These are phyloP conservation scores for Alternaria burnsii DNA, from an alignment of 2,329 filamentous ascomycete genomes.

Conservation along the genomic window DNA sequence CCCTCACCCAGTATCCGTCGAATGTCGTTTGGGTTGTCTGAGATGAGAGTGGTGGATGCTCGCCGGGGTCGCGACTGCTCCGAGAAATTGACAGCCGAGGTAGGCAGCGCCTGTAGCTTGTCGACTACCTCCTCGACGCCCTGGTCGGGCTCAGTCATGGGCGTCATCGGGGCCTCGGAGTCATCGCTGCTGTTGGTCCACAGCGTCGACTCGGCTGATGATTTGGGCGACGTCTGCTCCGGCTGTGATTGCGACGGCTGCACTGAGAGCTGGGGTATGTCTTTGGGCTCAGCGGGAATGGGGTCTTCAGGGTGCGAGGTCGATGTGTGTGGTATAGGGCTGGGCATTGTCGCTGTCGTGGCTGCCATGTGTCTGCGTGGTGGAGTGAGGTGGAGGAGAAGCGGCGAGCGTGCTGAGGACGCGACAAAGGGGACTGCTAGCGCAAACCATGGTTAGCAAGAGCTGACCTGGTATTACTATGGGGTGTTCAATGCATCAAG, in stretches of 20 bases:
- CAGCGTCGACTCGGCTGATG: constrained; percentile 51
- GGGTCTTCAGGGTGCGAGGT: constrained; percentile 59
- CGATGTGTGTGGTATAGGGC: constrained; percentile 50
- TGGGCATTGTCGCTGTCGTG: constrained; percentile 28
- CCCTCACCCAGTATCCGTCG: constrained; percentile 65
- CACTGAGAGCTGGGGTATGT: constrained; percentile 43
- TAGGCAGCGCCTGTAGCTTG: constrained; percentile 51
- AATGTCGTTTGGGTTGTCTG: constrained; percentile 67
- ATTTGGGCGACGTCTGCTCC: constrained; percentile 50
- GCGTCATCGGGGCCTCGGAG: constrained; percentile 55
- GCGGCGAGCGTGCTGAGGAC: constrained; percentile 22
- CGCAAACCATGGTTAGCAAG: constrained; percentile 40
- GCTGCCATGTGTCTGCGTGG: constrained; percentile 33
- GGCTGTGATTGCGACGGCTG: constrained; percentile 27
- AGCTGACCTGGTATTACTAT: constrained; percentile 16
- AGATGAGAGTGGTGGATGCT: constrained; percentile 73
- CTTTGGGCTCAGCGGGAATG: constrained; percentile 54
- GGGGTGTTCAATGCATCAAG: background rate
- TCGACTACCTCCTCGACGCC: constrained; percentile 55
- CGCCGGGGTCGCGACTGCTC: constrained; percentile 60
- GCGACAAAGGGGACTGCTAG: constrained; percentile 35
- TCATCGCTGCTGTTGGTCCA: constrained; percentile 55
- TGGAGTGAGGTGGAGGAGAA: constrained; percentile 16
- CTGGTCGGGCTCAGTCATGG: constrained; percentile 53
- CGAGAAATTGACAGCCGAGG: constrained; percentile 46